A percentile compares a stretch with the other conserved stretches of the same genome.
Conservation (phyloP, 257 asterid genomes). For the Fraxinus anomala region DNA sequence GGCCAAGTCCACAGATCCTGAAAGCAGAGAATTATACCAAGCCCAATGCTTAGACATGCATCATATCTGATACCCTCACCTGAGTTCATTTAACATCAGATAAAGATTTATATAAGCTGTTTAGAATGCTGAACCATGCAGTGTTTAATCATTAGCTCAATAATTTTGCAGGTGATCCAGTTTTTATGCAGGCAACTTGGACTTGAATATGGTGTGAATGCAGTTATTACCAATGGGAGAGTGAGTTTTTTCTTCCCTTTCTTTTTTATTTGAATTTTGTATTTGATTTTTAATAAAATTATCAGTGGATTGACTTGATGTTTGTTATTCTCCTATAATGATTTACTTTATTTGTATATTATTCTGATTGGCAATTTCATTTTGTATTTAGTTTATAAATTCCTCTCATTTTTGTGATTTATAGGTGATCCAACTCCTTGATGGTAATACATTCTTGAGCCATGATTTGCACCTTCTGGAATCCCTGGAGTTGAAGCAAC, state of each 20-base stretch:
- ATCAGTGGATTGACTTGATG: background rate
- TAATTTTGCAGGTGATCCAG: constrained; percentile 67
- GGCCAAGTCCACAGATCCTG: background rate
- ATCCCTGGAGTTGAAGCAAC: constrained; percentile 91
- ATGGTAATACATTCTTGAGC: constrained; percentile 67
- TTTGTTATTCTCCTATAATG: background rate
- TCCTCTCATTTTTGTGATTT: constrained; percentile 29
- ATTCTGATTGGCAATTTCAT: constrained; percentile 13
- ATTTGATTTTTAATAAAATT: constrained; percentile 13
- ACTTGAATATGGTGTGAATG: constrained; percentile 68
- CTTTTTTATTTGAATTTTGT: constrained; percentile 6
- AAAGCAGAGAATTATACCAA: background rate
- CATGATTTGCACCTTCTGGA: constrained; percentile 93
- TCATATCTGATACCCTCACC: background rate
- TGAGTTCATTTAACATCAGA: background rate
- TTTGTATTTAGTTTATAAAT: constrained; percentile 23
- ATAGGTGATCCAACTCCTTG: constrained; percentile 69
- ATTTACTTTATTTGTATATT: background rate
- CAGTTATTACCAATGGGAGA: constrained; percentile 97
- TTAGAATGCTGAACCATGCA: constrained; percentile 23
- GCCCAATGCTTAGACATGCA: background rate
- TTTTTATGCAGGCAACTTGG: constrained; percentile 72
- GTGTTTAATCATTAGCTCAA: constrained; percentile 29
- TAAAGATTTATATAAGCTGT: background rate
- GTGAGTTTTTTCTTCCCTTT: constrained; percentile 52